These are phyloP conservation scores for Pochonia chlamydosporia DNA, from an alignment of 2,329 filamentous ascomycete genomes.

Conservation along the genomic window DNA sequence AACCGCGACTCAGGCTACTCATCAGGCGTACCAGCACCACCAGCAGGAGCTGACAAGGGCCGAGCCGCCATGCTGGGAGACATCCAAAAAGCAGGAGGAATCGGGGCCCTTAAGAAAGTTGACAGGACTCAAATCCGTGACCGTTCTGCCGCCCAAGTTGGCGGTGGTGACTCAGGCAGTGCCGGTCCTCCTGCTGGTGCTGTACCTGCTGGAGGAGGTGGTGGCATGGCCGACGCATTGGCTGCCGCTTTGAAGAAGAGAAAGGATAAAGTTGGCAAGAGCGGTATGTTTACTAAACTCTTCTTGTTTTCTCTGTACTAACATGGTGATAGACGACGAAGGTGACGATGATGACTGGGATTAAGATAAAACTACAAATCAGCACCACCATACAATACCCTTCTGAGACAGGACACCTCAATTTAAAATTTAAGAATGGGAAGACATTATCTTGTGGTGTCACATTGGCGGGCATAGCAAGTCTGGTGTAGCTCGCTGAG, in stretches of 20 bases:
- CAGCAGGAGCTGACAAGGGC: conserved; percentile 35
- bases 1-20: conserved; percentile 54
- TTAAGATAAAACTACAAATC: conserved; percentile 17
- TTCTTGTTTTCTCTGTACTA: conserved; percentile 4
- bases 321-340: conserved; percentile 59
- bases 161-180: conserved; percentile 45
- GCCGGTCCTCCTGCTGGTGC: conserved; percentile 47
- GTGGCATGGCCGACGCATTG: conserved; percentile 75
- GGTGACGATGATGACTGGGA: conserved; percentile 69
- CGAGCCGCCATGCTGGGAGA: conserved; percentile 61
- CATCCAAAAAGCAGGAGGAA: conserved; percentile 65
- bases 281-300: conserved; percentile 61
- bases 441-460: neutral
- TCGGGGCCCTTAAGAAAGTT: conserved; percentile 69
- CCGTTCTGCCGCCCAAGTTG: conserved; percentile 60
- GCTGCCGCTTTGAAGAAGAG: conserved; percentile 72
- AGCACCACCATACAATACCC: neutral
- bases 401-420: neutral
- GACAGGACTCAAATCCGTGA: conserved; percentile 65
- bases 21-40: conserved; percentile 42
- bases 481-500: conserved; percentile 1
- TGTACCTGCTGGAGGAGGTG: conserved; percentile 46
- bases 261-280: conserved; percentile 91
- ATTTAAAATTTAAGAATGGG: no score
- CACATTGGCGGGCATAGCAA: neutral